Conservation (phyloP, 2,329 filamentous ascomycete species). For the Ophiostoma sp. region DNA sequence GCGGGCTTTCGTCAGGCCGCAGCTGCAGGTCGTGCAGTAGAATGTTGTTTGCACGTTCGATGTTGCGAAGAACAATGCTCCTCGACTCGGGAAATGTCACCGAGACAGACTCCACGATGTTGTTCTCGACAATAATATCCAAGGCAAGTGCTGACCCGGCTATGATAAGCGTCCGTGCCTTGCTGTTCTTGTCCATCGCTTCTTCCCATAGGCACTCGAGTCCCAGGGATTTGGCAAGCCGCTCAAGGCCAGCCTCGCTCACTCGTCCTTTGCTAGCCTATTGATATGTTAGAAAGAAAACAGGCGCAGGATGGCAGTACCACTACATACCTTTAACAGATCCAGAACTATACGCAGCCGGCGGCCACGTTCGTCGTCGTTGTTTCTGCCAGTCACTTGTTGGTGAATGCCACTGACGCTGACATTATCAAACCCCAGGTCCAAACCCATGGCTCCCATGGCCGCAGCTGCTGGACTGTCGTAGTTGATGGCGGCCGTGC, state of each 20-base stretch:
- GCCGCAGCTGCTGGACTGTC: slow-evolving; percentile 61
- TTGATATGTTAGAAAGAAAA: too few species aligned
- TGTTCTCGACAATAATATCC: slow-evolving; percentile 57
- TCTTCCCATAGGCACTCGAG: slow-evolving; percentile 59
- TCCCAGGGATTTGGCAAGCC: slow-evolving; percentile 62
- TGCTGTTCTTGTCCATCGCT: slow-evolving; percentile 40
- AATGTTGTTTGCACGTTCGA: slow-evolving; percentile 58
- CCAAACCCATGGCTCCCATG: slow-evolving; percentile 51
- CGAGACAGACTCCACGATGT: slow-evolving; percentile 57
- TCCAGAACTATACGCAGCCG: slow-evolving; percentile 49
- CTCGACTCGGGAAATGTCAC: slow-evolving; percentile 58
- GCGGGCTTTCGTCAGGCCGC: slow-evolving; percentile 52
- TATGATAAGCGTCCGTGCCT: slow-evolving; percentile 53
- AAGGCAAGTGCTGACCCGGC: slow-evolving; percentile 57
- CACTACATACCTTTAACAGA: slow-evolving; percentile 40
- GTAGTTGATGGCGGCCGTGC: slow-evolving; percentile 49
- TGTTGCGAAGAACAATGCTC: slow-evolving; percentile 54
- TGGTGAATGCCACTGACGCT: slow-evolving; percentile 40
- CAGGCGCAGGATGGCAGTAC: not conserved
- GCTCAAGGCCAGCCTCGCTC: slow-evolving; percentile 68
- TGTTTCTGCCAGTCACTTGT: slow-evolving; percentile 35
- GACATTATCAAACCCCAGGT: slow-evolving; percentile 48
- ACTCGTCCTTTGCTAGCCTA: slow-evolving; percentile 54
- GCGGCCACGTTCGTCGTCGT: slow-evolving; percentile 48
- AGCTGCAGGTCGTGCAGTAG: slow-evolving; percentile 60